phyloP scores from a whole-genome alignment of 2,329 filamentous ascomycete species.

The Keithomyces neogunnii region DNA sequence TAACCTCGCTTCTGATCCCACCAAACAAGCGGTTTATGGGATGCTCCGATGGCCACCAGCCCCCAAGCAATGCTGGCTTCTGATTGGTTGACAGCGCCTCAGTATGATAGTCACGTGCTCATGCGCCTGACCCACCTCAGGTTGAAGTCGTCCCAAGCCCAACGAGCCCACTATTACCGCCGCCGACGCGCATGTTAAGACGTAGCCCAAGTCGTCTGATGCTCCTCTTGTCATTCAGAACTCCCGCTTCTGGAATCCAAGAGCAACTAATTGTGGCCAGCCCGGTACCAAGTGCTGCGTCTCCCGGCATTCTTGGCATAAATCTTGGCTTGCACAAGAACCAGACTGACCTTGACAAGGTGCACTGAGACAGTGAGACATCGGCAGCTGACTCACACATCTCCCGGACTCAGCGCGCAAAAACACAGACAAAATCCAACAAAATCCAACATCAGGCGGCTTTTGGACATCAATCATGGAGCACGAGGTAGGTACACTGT shows the following conservation, averaged over 20 bases:
- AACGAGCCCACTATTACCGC: background rate
- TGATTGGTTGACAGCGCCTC: slow-evolving; percentile 1
- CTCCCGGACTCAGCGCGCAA: background rate
- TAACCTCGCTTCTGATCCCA: background rate
- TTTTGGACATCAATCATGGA: slow-evolving; percentile 12
- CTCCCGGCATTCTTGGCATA: background rate
- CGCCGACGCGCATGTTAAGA: background rate
- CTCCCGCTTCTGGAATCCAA: background rate
- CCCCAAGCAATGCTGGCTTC: background rate
- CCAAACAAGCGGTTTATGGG: background rate
- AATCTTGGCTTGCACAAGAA: background rate
- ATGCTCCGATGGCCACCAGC: too few species aligned
- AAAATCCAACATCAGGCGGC: background rate
- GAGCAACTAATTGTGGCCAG: background rate
- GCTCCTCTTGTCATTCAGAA: background rate
- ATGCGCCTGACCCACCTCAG: background rate
- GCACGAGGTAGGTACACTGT: slow-evolving; percentile 10
- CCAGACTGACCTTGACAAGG: background rate
- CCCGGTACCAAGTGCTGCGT: background rate
- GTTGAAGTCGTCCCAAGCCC: background rate
- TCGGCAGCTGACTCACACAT: background rate
- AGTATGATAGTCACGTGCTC: background rate
- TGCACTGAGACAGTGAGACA: background rate
- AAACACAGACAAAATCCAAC: background rate
- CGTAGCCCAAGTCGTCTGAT: background rate